phyloP scores from a whole-genome alignment of 768 basidiomycete genomes.

The Cantharellus cinnabarinus region DNA sequence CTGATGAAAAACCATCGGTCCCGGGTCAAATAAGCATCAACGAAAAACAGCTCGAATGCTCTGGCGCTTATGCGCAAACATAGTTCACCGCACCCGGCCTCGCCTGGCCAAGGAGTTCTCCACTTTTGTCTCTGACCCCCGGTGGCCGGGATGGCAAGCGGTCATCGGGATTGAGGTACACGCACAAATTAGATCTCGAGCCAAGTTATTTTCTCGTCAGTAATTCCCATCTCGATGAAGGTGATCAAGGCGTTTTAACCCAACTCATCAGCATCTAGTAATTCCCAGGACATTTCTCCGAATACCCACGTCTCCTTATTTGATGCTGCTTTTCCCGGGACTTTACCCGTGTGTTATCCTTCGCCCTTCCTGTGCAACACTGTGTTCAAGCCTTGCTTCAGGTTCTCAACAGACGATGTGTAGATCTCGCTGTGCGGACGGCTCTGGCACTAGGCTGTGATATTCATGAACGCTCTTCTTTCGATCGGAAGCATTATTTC shows the following conservation, averaged over 20 bases:
- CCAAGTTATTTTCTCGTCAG: constrained; percentile 73
- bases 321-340: constrained; percentile 87
- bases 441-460: constrained; percentile 53
- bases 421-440: constrained; percentile 61
- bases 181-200: constrained; percentile 72
- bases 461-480: constrained; percentile 53
- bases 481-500: constrained; percentile 97
- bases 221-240: constrained; percentile 3
- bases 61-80: too few species aligned
- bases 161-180: constrained; percentile 91
- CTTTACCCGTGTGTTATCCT: constrained; percentile 49
- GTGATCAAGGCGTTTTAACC: neutral
- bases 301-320: constrained; percentile 59
- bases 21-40: too few species aligned
- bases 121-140: constrained; percentile 8
- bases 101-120: neutral
- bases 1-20: too few species aligned
- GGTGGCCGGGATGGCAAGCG: constrained; percentile 79
- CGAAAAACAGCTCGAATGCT: too few species aligned
- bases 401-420: constrained; percentile 39
- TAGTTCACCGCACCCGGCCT: too few species aligned
- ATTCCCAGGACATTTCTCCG: constrained; percentile 25
- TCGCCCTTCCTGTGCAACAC: neutral
- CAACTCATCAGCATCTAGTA: constrained; percentile 14
- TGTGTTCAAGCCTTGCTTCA: neutral